Evolutionary conservation across 768 basidiomycete genomes (phyloP), one percentile per base, ranked within the genome.

Genomic region (Mycena leptocephala): DNA sequence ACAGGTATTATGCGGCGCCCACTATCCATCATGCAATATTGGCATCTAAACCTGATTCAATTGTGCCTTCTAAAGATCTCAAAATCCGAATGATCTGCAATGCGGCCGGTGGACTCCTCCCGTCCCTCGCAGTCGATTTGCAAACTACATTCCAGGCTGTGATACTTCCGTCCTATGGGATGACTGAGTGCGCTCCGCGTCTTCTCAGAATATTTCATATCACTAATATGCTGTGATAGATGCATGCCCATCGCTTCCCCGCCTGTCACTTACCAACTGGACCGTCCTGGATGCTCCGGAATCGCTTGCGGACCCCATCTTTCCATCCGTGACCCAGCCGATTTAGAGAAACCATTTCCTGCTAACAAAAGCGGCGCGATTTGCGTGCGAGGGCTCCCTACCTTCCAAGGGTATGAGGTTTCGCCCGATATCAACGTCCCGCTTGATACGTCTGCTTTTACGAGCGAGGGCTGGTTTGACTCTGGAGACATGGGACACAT

Each of bases 141-240:
- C 88, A 88, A 80, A 79, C 85, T 37, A 87, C 87, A 3, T 92
- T 92, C 79, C 86, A 85, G 30, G 90, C 91, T 3, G 86, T 87
- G 11, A 86, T 93, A n/a, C 83, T 92, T 11, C 91, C 91, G 30
- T 91, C 91, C 2, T 92, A 92, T 80, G 92, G 91, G 28, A 92
- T 92, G 90, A 90, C 90, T 24, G 89, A 90, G 86, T 87, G 70
- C 55, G 85, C 61, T 3, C 24, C 16, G 24, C 24, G 18, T 14
- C 22, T 37, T 26, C 28, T 28, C n/a, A n/a, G n/a, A n/a, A 33
- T n/a, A 37, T 67, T 14, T 16, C 20, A 9, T n/a, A 30, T 48
- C 22, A 8, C 24, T 37, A 13, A 37, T 37, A 6, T 18, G 22
- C n/a, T n/a, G 16, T 20, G 2, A 2, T 20, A 88, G 87, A 82